Conservation (phyloP, 1,139 yeast species). For the Debaryomyces fabryi region DNA sequence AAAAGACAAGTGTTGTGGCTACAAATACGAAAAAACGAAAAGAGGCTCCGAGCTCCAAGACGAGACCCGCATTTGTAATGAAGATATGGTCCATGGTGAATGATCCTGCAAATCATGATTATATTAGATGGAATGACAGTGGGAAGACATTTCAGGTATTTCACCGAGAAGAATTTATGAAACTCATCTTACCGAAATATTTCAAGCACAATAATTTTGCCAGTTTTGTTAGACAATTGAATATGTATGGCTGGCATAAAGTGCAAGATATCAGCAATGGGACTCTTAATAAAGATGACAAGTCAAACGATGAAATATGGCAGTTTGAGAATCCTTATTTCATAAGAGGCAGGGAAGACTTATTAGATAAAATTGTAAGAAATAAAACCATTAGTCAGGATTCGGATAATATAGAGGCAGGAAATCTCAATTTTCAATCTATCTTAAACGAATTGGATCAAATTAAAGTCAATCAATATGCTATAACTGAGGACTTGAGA, state of each 20-base stretch:
- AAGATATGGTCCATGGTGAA: slow-evolving; percentile 96
- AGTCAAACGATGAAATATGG: slow-evolving; percentile 51
- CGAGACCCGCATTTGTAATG: slow-evolving; percentile 84
- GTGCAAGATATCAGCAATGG: slow-evolving; percentile 79
- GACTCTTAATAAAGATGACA: slow-evolving; percentile 60
- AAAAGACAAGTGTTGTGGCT: slow-evolving; percentile 7
- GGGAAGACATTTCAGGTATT: slow-evolving; percentile 85
- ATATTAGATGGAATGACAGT: slow-evolving; percentile 82
- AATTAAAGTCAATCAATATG: slow-evolving; percentile 74
- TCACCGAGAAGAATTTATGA: slow-evolving; percentile 86
- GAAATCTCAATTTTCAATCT: slow-evolving; percentile 50
- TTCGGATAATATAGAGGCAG: slow-evolving; percentile 46
- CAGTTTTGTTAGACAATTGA: slow-evolving; percentile 89
- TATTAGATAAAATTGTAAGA: slow-evolving; percentile 69
- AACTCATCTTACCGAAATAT: slow-evolving; percentile 79
- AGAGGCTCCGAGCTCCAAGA: slow-evolving; percentile 39
- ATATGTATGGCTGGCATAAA: slow-evolving; percentile 99
- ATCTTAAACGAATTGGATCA: slow-evolving; percentile 74
- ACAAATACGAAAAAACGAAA: slow-evolving; percentile 28
- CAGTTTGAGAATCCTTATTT: slow-evolving; percentile 86
- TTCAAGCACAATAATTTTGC: slow-evolving; percentile 95
- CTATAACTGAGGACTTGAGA: slow-evolving; percentile 80
- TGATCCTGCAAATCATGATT: slow-evolving; percentile 66
- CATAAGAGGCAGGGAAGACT: slow-evolving; percentile 66
- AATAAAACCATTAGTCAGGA: slow-evolving; percentile 42